phyloP scores from a whole-genome alignment of 2,329 filamentous ascomycete genomes.

The Sporothrix humicola region DNA sequence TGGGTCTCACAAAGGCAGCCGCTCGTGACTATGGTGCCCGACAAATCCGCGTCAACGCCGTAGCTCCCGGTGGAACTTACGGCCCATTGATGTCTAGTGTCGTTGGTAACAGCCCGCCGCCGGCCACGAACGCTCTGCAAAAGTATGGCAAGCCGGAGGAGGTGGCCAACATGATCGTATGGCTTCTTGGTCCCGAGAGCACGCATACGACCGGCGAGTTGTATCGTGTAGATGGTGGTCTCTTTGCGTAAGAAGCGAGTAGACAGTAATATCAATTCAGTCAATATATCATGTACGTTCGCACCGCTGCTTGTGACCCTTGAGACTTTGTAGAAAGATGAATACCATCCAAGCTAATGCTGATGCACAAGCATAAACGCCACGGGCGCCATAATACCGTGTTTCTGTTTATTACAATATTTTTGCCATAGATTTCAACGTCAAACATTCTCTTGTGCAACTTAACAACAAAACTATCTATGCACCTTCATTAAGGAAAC shows the following conservation, averaged over 20 bases:
- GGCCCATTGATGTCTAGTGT: not conserved
- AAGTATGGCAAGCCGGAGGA: not conserved
- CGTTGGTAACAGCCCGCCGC: not conserved
- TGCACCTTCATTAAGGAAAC: no score
- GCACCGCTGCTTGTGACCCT: no score
- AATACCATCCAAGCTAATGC: no score
- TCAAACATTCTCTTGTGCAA: no score
- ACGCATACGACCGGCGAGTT: not conserved
- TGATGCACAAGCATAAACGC: no score
- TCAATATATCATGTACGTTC: no score
- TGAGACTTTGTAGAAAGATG: no score
- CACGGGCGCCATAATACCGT: no score
- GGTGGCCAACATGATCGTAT: not conserved
- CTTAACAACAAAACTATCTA: no score
- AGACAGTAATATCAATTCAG: no score
- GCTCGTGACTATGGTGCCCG: not conserved
- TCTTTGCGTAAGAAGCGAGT: not conserved
- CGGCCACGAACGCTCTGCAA: not conserved
- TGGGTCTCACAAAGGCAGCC: not conserved
- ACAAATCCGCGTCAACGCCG: not conserved
- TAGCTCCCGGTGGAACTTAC: not conserved
- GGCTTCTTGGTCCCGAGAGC: conserved; percentile 7
- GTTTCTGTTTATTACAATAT: no score
- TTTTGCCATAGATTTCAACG: no score
- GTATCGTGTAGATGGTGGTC: not conserved